phyloP scores from a whole-genome alignment of 75 land plant genomes.

The Selaginella moellendorffii region DNA sequence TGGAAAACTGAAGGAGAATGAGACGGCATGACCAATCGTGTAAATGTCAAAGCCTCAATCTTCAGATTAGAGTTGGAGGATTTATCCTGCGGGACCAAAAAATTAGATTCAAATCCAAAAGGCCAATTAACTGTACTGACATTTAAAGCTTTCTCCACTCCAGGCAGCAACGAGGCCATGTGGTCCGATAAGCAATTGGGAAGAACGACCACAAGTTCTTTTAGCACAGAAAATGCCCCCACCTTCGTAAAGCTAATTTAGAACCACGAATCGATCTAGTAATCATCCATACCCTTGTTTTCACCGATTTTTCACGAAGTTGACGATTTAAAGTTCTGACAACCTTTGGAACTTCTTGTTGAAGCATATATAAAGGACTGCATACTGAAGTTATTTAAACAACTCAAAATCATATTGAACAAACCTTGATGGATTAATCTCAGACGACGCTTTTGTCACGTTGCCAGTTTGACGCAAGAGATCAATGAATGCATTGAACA shows the following conservation, averaged over 20 bases:
- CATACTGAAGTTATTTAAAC: conserved; percentile 8
- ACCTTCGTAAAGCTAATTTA: conserved; percentile 44
- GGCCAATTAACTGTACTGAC: conserved; percentile 31
- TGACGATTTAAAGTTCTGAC: conserved; percentile 84
- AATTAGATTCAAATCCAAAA: neutral
- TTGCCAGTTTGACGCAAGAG: conserved; percentile 90
- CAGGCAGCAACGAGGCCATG: conserved; percentile 81
- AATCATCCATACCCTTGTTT: conserved; percentile 58
- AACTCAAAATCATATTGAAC: neutral
- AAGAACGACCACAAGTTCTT: conserved; percentile 90
- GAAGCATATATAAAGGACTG: conserved; percentile 78
- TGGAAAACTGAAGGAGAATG: conserved; percentile 90
- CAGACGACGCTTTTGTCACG: conserved; percentile 66
- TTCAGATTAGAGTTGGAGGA: conserved; percentile 93
- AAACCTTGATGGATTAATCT: conserved; percentile 47
- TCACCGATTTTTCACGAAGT: conserved; percentile 83
- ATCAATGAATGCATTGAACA: conserved; percentile 92
- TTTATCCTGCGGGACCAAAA: conserved; percentile 52
- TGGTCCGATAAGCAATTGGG: conserved; percentile 90
- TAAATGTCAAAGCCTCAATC: conserved; percentile 88
- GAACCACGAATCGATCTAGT: neutral
- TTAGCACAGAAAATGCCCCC: conserved; percentile 94
- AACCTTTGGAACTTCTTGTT: conserved; percentile 90
- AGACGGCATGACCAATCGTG: conserved; percentile 85
- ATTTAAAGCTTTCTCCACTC: conserved; percentile 89